Percentiles rank a stretch among this genome's conserved stretches.
Evolutionary conservation across 306 rosid species (phyloP).

Genomic region (Glycine tomentella): DNA sequence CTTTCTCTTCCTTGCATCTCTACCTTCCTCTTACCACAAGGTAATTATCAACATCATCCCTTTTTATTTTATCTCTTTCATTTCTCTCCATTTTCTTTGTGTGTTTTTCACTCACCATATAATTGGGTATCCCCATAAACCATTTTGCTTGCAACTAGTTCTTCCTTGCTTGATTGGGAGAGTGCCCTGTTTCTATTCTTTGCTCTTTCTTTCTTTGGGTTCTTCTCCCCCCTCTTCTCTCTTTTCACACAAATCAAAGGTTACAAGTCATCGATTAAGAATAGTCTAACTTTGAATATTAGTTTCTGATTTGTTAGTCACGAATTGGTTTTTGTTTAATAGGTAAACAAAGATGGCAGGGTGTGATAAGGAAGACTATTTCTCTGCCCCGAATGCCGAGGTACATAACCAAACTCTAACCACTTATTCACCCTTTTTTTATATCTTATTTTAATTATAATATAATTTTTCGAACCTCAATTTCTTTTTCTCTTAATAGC

Average conservation of each 20-base stretch:
- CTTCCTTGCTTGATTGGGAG: constrained; percentile 32
- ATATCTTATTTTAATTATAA: neutral
- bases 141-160: constrained; percentile 15
- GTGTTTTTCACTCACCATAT: constrained; percentile 30
- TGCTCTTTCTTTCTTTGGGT: constrained; percentile 15
- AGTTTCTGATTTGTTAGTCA: constrained; percentile 7
- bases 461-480: neutral
- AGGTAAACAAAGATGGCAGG: constrained; percentile 70
- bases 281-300: neutral
- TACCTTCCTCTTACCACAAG: constrained; percentile 56
- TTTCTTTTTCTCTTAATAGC: neutral
- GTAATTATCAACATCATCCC: constrained; percentile 48
- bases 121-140: constrained; percentile 8
- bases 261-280: constrained; percentile 20
- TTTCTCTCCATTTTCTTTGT: neutral
- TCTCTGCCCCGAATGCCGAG: constrained; percentile 61
- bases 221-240: neutral
- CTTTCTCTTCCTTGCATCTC: constrained; percentile 47
- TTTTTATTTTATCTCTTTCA: constrained; percentile 41
- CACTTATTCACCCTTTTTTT: neutral
- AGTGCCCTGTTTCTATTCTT: constrained; percentile 19
- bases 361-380: constrained; percentile 64
- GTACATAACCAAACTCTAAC: constrained; percentile 50
- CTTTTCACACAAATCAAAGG: constrained; percentile 32
- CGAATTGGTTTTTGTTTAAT: constrained; percentile 33